Base-by-base conservation (phyloP, 2,329 filamentous ascomycete species). In the Aspergillus sp. region DNA sequence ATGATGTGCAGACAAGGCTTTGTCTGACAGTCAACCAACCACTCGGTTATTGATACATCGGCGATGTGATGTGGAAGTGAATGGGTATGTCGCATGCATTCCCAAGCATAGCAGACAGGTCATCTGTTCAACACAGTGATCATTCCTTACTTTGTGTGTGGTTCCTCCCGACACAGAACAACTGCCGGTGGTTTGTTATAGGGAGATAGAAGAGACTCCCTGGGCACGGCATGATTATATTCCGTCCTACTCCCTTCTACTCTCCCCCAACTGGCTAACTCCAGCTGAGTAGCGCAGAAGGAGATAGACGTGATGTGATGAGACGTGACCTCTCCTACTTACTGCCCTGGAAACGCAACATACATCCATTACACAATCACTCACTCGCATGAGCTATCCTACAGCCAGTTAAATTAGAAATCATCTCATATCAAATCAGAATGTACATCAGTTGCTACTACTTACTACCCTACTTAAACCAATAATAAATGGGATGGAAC, bases 81-180 rank as follows among this genome's bases (percentile, higher is more conserved):
- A 27, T 50, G 47, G 25, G 13, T n/a, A 25, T 36, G 32, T 36
- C 5, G 32, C 32, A 13, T 36, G 32, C 32, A 36, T 36, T 36
- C 32, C 32, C 32, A 36, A 36, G 11, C 32, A 36, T 36, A 49
- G 10, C 47, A 50, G 11, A n/a, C 47, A 32, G 15, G 13, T 50
- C 47, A 50, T 11, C 47, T 50, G 47, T 50, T 50, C 47, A 50
- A 50, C 47, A 50, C 47, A 50, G 47, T 50, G 47, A 50, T 50
- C 23, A 23, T 47, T 21, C 19, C 42, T 42, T 7, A 30, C 27
- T 30, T 11, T 30, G 27, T 44, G 19, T 23, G 17, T 21, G 41
- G 41, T 13, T 44, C 21, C 6, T 13, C 41, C 19, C 41, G 6
- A 23, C 25, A 23, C 44, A 10, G 10, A 32, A 32, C 30, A 32